Percentiles rank a stretch among this genome's conserved stretches.
These are phyloP conservation scores for Cyberlindnera misumaiensis DNA, from an alignment of 805 yeast genomes.

Conservation along the genomic window DNA sequence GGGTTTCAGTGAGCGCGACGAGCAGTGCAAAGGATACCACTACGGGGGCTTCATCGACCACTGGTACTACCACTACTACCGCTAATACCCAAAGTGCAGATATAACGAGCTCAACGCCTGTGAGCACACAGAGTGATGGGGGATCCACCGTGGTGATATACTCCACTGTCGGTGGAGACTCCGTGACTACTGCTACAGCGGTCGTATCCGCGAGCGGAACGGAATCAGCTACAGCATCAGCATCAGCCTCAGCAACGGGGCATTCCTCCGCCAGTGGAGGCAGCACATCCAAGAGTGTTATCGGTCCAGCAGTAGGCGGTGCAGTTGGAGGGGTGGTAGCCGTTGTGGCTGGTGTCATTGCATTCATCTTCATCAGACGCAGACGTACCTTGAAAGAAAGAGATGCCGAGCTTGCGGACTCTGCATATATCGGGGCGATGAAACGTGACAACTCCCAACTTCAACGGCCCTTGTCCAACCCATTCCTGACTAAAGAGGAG, in stretches of 20 bases:
- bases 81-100: conserved; percentile 18
- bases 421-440: conserved; percentile 51
- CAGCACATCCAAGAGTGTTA: conserved; percentile 13
- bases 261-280: conserved; percentile 7
- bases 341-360: conserved; percentile 33
- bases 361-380: conserved; percentile 33
- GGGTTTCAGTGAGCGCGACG: conserved; percentile 6
- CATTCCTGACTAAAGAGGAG: conserved; percentile 57
- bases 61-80: conserved; percentile 16
- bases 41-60: conserved; percentile 16
- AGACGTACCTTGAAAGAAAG: conserved; percentile 29
- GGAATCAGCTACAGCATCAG: conserved; percentile 16
- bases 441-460: conserved; percentile 36
- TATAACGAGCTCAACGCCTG: conserved; percentile 21
- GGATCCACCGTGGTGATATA: conserved; percentile 17
- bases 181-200: conserved; percentile 10
- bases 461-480: conserved; percentile 39
- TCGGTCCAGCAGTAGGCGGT: conserved; percentile 59
- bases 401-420: conserved; percentile 45
- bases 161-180: conserved; percentile 16
- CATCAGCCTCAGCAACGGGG: conserved; percentile 18
- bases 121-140: conserved; percentile 12
- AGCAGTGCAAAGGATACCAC: conserved; percentile 11
- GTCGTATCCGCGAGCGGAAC: conserved; percentile 6
- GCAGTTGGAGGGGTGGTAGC: conserved; percentile 53